phyloP scores from a whole-genome alignment of 805 yeast species.

The Lipomyces mesembrius region DNA sequence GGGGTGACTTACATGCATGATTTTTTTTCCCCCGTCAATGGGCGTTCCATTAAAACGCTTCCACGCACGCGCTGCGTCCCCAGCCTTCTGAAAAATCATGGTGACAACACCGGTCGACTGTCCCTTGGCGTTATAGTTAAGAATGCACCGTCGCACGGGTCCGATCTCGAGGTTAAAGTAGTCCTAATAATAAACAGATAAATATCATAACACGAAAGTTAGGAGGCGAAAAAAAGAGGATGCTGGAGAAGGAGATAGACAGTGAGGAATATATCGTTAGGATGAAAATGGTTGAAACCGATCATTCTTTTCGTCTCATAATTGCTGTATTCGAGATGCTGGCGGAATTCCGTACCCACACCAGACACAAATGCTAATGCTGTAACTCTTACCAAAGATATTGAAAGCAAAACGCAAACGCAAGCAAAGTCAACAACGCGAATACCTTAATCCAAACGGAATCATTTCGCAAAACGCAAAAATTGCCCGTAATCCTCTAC shows the following conservation, averaged over 20 bases:
- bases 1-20: slow-evolving; percentile 56
- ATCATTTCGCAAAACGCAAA: not conserved
- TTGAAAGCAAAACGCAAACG: not conserved
- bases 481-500: not conserved
- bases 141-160: slow-evolving; percentile 69
- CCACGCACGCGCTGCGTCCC: slow-evolving; percentile 77
- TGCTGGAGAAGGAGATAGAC: slow-evolving; percentile 12
- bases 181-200: slow-evolving; percentile 57
- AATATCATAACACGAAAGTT: slow-evolving; percentile 9
- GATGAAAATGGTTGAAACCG: slow-evolving; percentile 11
- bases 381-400: not conserved
- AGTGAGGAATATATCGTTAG: not conserved
- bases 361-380: not conserved
- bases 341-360: too few relatives aligned
- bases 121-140: slow-evolving; percentile 85
- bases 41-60: slow-evolving; percentile 89
- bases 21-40: slow-evolving; percentile 82
- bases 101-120: slow-evolving; percentile 92
- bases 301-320: not conserved
- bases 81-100: slow-evolving; percentile 69
- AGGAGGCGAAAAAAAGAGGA: not conserved
- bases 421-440: not conserved
- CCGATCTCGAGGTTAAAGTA: slow-evolving; percentile 89
- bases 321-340: not conserved
- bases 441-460: not conserved